Base-by-base conservation (phyloP, 345 rosid genomes). In the Mallotus nudiflorus region DNA sequence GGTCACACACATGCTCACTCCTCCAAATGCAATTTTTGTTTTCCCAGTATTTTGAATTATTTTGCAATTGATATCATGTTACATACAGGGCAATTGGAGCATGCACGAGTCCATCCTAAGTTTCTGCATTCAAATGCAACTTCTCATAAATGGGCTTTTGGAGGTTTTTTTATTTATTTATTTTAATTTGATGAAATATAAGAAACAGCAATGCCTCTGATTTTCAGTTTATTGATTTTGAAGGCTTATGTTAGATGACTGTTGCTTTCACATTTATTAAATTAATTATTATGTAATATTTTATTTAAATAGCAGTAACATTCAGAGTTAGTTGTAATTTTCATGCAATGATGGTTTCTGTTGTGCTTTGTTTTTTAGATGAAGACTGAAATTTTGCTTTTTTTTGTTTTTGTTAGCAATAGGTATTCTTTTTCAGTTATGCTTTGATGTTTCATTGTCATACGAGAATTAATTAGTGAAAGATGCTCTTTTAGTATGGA, bases 71-170 rank as follows among this genome's bases (percentile, higher is more conserved):
- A 2, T 58, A n/a, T n/a, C n/a, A n/a, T 27, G 14, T 57, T 28
- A 28, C 40, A 28, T 74, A 29, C 70, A 94, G 98, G 78, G 62
- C 42, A 74, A 63, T 55, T 95, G 81, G 97, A 95, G 79, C 92
- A 92, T 78, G 97, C 99, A 25, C 88, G 97, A 64, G 88, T 95
- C 28, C 96, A 95, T 81, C 97, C 97, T 14, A 92, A 92, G 83
- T 92, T 95, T 85, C 91, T 95, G 64, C 98, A 95, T 68, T 95
- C 97, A 5, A 95, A 95, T 88, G 99, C 99, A 48, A 91, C 99
- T 76, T 95, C 99, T 48, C 99, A 95, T 74, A 95, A 95, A 73
- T 92, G 97, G 99, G 96, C 96, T n/a, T 90, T 95, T 82, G 99
- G 97, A 82, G 99, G 99, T 92, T 53, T 66, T 60, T 24, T 64